Base-by-base conservation (phyloP, 352 stramenopile species). In the Pythium monospermum region DNA sequence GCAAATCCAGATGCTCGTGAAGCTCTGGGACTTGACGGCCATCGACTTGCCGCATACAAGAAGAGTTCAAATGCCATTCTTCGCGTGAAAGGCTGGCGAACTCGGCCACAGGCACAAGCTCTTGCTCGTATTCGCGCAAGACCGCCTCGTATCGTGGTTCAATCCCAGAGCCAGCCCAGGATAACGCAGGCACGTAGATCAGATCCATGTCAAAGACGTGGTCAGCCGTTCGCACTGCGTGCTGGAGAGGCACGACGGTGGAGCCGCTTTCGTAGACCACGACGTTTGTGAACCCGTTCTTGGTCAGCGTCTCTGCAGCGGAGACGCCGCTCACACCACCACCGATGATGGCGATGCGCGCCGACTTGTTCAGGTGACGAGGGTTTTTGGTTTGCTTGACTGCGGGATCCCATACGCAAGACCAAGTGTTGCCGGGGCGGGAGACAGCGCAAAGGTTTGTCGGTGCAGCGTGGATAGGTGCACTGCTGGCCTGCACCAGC, bases 331-430 rank as follows among this genome's bases (percentile, higher is more conserved):
- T 41, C 8, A 51, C 42, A 25, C 53, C 53, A 11, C 43, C 53
- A 13, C 53, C 53, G 43, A 60, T 31, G 40, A 60, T 60, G 19
- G 32, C 53, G n/a, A 49, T 60, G 21, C 35, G 45, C 3, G 48
- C 25, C 23, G 36, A 47, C 48, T 40, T 55, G 48, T 30, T 35
- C 19, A 53, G 8, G 30, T 35, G 30, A n/a, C n/a, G n/a, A n/a
- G n/a, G n/a, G n/a, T n/a, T n/a, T n/a, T n/a, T n/a, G n/a, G n/a
- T n/a, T n/a, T n/a, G n/a, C n/a, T n/a, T n/a, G n/a, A n/a, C n/a
- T n/a, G n/a, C n/a, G n/a, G n/a, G n/a, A n/a, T n/a, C n/a, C n/a
- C n/a, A n/a, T n/a, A n/a, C n/a, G n/a, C n/a, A n/a, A n/a, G n/a
- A n/a, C n/a, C n/a, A n/a, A n/a, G 30, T 35, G 30, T 35, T 13